Base-by-base conservation (phyloP, 2,329 filamentous ascomycete genomes). In the Aspergillus sp. region DNA sequence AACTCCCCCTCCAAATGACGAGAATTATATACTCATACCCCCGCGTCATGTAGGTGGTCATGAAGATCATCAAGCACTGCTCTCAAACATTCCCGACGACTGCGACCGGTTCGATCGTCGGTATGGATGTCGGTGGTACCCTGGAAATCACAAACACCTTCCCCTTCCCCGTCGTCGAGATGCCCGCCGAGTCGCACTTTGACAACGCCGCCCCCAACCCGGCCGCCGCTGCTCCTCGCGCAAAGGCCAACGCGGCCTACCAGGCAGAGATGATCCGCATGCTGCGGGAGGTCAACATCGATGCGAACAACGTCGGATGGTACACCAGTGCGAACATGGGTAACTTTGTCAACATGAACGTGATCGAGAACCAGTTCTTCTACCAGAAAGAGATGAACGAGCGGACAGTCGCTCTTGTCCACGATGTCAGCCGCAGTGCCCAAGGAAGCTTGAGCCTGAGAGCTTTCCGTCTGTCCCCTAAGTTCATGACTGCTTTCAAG, bases 261-360 rank as follows among this genome's bases (percentile, higher is more conserved):
- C 88, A 95, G 74, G 85, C 82, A 54, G 93, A 98, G 71, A 97
- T 97, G 91, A 91, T 98, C 70, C 87, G 90, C 64, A 90, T 93
- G 70, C 75, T 97, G 51, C 86, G 91, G 68, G 93, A 97, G 72
- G 93, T 98, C 62, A 98, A 97, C 69, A 88, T 97, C 47, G 93
- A 98, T 68, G 93, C 93, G 54, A 95, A 97, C 77, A 94, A 89
- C 62, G 89, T 95, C 48, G 93, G 93, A 61, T 98, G 90, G 90
- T 98, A 98, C 75, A 96, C 90, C 47, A 96, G 90, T 74, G 89
- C 90, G 52, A 95, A 90, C 69, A 94, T 98, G 88, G 93, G 93
- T 70, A 97, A 95, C 78, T 97, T 97, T 60, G 79, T 97, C 77
- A 96, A 90, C 76, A 70, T 86, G 65, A 88, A 86, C 76, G 90